Evolutionary conservation across 768 basidiomycete genomes (phyloP).

Genomic region (Collybia mongolica): DNA sequence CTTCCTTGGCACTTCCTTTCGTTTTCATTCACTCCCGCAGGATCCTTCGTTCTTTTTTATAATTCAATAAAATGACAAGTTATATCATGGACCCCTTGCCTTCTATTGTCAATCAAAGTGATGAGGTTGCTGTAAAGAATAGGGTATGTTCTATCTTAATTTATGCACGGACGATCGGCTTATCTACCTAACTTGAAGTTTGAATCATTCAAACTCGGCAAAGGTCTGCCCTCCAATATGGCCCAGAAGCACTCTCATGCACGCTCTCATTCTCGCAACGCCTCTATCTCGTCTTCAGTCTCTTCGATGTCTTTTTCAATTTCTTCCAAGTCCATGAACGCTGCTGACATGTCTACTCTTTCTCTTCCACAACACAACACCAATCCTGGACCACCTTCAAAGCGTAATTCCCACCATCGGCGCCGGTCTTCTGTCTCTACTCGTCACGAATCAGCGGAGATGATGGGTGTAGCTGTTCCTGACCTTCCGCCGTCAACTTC

Average conservation of each 20-base stretch:
- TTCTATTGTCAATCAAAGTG: conserved; percentile 24
- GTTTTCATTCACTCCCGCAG: conserved; percentile 35
- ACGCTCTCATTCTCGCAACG: conserved; percentile 74
- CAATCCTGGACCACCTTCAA: conserved; percentile 36
- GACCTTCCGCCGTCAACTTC: conserved; percentile 59
- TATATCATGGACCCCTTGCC: conserved; percentile 24
- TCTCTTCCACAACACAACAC: conserved; percentile 12
- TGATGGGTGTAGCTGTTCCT: conserved; percentile 81
- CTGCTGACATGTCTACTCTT: conserved; percentile 32
- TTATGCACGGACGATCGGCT: conserved; percentile 2
- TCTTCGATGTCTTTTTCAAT: conserved; percentile 42
- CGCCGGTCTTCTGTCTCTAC: conserved; percentile 89
- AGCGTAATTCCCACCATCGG: conserved; percentile 79
- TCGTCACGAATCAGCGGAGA: conserved; percentile 83
- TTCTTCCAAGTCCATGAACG: conserved; percentile 34
- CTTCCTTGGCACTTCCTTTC: conserved; percentile 34
- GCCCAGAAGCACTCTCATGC: conserved; percentile 48
- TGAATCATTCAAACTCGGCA: conserved; percentile 72
- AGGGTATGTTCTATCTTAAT: conserved; percentile 28
- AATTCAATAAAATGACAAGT: conserved; percentile 12
- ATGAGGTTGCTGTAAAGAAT: conserved; percentile 39
- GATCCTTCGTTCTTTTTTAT: conserved; percentile 28
- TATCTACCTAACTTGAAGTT: conserved; percentile 40
- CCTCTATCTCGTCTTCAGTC: conserved; percentile 49
- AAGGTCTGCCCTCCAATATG: conserved; percentile 36